Evolutionary conservation across 139 green algal species (phyloP), one percentile per base, ranked within the genome.

Genomic region (Chlorella sp.): DNA sequence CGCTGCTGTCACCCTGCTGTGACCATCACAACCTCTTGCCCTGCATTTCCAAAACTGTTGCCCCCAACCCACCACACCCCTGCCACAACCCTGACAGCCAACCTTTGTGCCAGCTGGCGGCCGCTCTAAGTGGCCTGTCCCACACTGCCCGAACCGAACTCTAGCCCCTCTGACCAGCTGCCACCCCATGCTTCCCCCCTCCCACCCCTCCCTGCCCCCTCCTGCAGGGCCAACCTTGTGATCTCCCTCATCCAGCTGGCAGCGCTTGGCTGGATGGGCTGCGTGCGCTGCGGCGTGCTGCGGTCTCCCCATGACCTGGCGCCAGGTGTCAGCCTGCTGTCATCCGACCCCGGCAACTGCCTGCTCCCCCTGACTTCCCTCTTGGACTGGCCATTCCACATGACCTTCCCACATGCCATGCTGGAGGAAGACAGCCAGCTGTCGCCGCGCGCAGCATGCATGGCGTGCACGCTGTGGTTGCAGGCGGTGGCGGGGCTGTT

Each of bases 381-480:
- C 11, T 14, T 71, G 11, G 64, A 36, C 69, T 37, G 69, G 69
- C 69, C 69, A 12, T 77, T 77, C 69, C 69, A 77, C 28, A 24
- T 37, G 3, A 77, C 69, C 15, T 36, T 77, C 28, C 69, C 69
- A 12, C 69, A 77, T 28, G 28, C 32, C 22, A 77, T 77, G 69
- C 26, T 37, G 26, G 69, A 77, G 37, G 69, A 24, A 3, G 69
- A 1, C 11, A 36, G 28, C 26, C 24, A 21, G 69, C 26, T 77
- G 26, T 77, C 69, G 16, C 69, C 69, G 69, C 69, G 28, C 11
- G 69, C 69, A 2, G 28, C 69, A 3, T 77, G 69, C 69, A 21
- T 77, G 69, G 69, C 69, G 69, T 77, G 69, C 69, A 77, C 69
- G 69, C 69, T 77, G 69, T 77, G 69, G 69, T 21, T 36, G 69